Evolutionary conservation across 1,284 basidiomycete species (phyloP), one percentile per base, ranked within the genome.

Genomic region (Austropuccinia psidii): DNA sequence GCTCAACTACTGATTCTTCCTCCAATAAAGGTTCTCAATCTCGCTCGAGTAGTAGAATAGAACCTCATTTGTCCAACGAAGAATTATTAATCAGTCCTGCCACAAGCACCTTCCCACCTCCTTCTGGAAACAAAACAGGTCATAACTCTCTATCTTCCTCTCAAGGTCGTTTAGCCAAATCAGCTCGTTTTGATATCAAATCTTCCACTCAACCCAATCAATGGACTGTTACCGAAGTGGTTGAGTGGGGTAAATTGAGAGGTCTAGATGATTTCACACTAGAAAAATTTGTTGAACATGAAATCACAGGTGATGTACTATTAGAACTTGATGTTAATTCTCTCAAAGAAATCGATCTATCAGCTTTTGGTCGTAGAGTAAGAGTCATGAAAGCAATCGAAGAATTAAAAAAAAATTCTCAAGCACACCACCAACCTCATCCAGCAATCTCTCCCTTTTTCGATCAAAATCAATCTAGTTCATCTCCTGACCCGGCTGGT

Each of bases 241-340:
- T 94, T 1, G 88, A 89, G 1, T 99, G 95, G 95, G 83, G 93
- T 21, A 87, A 86, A 79, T 83, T 82, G 61, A 92, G 90, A 82
- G 90, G 90, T 4, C 96, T 98, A 77, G 93, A 95, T 77, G 85
- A 89, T 68, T 84, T 85, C 57, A 88, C 93, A 1, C 88, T 89
- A 76, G 85, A 87, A 76, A 95, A 92, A 81, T 97, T 98, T 78
- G 86, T 79, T 90, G 93, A 96, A 82, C 94, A 99, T 86, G 95
- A 99, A 81, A 98, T 99, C 75, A 91, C 93, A 0, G 95, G 96
- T 17, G 96, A 98, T 78, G 90, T 98, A 27, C 85, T 98, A 4
- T 86, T 98, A 72, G 94, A 97, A 77, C 89, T 98, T 76, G 93
- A 98, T 77, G 87, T 89, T 62, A 90, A 89, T 78, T 85, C 96